Base-by-base conservation (phyloP, 768 basidiomycete species). In the Tephrocybe sp. region DNA sequence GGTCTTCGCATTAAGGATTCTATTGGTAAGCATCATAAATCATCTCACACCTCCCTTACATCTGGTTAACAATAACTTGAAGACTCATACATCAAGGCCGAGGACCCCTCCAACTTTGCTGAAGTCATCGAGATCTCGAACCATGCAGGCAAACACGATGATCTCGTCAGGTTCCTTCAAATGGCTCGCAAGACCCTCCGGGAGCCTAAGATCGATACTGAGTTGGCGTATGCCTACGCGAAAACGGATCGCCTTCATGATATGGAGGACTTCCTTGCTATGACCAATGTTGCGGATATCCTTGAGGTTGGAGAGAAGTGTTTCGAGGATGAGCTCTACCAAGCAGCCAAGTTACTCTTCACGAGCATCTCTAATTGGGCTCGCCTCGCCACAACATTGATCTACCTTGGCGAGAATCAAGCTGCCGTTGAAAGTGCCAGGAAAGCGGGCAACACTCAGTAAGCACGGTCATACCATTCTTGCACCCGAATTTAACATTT, bases 351-450 rank as follows among this genome's bases (percentile, higher is more conserved):
- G 72, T 69, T 99, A 4, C 75, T 99, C 39, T 99, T 99, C 77
- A 82, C 84, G 31, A 95, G 93, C 70, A 99, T 99, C 61, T 96
- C 93, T 1, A 99, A 99, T 71, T 99, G 95, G 94, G 97, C 97
- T 36, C 84, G 97, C 52, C 75, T 99, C 53, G 97, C 97, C 0
- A 99, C 97, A 1, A 99, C 97, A 8, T 82, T 98, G 62, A 98
- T 99, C 64, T 99, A 99, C 71, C 81, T 99, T 35, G 92, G 92
- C 32, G 96, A 99, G 72, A 97, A 98, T 65, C 97, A 98, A 67
- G 84, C 92, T 42, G 97, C 97, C 18, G 97, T 99, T 9, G 97
- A 99, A 70, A 97, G 96, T 57, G 97, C 97, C n/a, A 79, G 97
- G 47, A 99, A 99, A 67, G 97, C 97, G 12, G 97, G 97, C 9